These are phyloP conservation scores for Alternaria tenuissima DNA, from an alignment of 2,329 filamentous ascomycete species.

Conservation along the genomic window DNA sequence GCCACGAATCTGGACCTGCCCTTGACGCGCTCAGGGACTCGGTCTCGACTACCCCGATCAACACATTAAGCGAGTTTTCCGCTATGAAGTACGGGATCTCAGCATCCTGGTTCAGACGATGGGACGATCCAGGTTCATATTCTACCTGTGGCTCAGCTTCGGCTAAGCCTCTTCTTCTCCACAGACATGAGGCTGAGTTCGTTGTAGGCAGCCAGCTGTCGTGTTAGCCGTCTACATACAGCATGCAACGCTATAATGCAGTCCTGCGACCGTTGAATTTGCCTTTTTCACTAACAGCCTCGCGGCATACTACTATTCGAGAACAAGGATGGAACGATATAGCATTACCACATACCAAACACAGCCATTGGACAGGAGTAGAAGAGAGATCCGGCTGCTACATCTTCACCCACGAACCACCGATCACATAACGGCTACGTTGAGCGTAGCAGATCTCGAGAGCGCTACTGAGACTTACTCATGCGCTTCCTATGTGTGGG, in stretches of 20 bases:
- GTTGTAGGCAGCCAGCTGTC: not conserved
- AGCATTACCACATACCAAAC: not conserved
- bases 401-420: not conserved
- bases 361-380: not conserved
- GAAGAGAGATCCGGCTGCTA: not conserved
- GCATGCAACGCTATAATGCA: not conserved
- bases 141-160: not conserved
- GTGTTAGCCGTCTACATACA: not conserved
- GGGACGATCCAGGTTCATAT: not conserved
- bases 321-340: not conserved
- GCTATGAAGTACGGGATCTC: not conserved
- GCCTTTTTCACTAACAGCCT: not conserved
- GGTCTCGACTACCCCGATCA: not conserved
- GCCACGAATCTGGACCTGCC: not conserved
- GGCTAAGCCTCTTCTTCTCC: not conserved
- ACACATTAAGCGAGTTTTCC: not conserved
- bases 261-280: not conserved
- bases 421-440: not conserved
- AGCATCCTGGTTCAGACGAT: not conserved
- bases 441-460: not conserved
- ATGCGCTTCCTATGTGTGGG: conserved; percentile 11
- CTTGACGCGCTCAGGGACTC: not conserved
- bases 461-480: conserved; percentile 1
- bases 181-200: not conserved
- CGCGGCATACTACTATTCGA: not conserved